Conservation (phyloP, 306 rosid genomes). For the Begonia peltatifolia region DNA sequence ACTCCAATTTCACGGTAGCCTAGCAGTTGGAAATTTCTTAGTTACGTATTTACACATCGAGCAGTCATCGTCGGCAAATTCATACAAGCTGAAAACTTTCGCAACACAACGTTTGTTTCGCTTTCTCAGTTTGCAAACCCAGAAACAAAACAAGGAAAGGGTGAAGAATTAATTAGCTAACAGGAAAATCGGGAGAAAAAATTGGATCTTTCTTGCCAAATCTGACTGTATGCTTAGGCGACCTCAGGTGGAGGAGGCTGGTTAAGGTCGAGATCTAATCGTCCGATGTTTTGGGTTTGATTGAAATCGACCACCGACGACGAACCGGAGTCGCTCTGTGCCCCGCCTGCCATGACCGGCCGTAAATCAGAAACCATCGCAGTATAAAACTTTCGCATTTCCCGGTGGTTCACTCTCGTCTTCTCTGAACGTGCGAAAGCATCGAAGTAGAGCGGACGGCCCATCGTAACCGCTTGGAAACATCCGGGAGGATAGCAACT, state of each 20-base stretch:
- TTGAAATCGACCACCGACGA: slow-evolving; percentile 41
- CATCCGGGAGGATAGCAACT: slow-evolving; percentile 11
- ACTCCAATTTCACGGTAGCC: no score
- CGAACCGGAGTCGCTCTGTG: slow-evolving; percentile 35
- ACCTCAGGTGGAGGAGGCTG: slow-evolving; percentile 46
- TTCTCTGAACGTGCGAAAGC: slow-evolving; percentile 31
- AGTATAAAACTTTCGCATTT: slow-evolving; percentile 23
- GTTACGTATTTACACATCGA: neutral
- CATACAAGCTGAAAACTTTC: neutral
- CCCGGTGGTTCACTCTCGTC: slow-evolving; percentile 14
- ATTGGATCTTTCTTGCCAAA: neutral
- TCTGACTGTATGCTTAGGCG: slow-evolving; percentile 19
- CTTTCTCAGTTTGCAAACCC: neutral
- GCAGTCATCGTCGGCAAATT: neutral
- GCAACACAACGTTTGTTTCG: neutral
- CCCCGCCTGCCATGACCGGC: slow-evolving; percentile 1
- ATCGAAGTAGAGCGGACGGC: slow-evolving; percentile 38
- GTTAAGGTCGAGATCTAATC: slow-evolving; percentile 63
- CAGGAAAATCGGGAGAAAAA: neutral
- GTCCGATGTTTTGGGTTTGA: slow-evolving; percentile 11
- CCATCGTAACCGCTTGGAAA: slow-evolving; percentile 11
- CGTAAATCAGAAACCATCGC: slow-evolving; percentile 7
- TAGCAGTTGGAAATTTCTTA: neutral
- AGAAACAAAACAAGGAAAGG: neutral
- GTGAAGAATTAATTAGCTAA: neutral